Percentiles rank a stretch among this genome's conserved stretches.
These are phyloP conservation scores for Syzygium malaccense DNA, from an alignment of 441 rosid species.

Conservation along the genomic window DNA sequence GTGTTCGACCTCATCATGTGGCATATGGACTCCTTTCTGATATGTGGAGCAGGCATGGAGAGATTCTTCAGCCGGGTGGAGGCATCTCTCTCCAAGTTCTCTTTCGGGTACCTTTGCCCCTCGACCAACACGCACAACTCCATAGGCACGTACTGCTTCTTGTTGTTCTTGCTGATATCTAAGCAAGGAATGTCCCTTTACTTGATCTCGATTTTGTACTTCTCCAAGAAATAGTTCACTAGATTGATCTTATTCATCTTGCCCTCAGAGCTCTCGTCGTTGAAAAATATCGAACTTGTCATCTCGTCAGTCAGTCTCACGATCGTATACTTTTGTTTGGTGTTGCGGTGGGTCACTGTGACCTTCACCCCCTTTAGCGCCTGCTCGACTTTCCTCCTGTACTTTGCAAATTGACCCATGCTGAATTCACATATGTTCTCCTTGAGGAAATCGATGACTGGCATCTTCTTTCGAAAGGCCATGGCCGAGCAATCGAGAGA, in stretches of 20 bases:
- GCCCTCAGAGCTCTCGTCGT: constrained; percentile 31
- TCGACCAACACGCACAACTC: constrained; percentile 70
- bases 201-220: constrained; percentile 36
- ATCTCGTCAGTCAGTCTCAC: constrained; percentile 31
- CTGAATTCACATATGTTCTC: constrained; percentile 27
- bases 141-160: constrained; percentile 54
- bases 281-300: constrained; percentile 27
- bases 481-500: constrained; percentile 78
- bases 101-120: constrained; percentile 75
- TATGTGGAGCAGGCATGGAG: constrained; percentile 37
- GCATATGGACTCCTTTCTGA: constrained; percentile 33
- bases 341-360: constrained; percentile 39
- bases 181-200: constrained; percentile 55
- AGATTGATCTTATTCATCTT: constrained; percentile 16
- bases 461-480: constrained; percentile 56
- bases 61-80: constrained; percentile 29
- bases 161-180: constrained; percentile 49
- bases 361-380: constrained; percentile 50
- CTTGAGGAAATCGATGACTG: constrained; percentile 45
- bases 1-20: constrained; percentile 28
- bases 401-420: constrained; percentile 12
- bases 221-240: constrained; percentile 52
- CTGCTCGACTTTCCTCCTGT: constrained; percentile 19
- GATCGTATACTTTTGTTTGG: constrained; percentile 45
- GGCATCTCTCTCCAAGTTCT: constrained; percentile 29